Evolutionary conservation across 2,329 filamentous ascomycete species (phyloP).

Genomic region (Cryphonectria parasitica): DNA sequence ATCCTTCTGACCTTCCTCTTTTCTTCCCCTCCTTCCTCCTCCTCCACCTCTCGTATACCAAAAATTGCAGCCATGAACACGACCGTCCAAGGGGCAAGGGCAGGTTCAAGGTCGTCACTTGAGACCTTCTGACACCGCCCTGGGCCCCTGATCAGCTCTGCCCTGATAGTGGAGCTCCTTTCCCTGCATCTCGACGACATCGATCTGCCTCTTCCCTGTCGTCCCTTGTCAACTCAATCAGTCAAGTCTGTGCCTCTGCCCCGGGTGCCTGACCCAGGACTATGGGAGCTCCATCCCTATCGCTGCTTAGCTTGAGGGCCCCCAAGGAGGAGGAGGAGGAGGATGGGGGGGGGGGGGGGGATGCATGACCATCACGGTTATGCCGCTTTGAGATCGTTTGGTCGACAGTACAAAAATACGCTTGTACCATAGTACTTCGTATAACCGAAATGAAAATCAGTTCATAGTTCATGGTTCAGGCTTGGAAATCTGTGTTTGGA

Average conservation of each 20-base stretch:
- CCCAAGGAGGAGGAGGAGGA: neutral
- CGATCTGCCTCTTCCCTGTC: slow-evolving; percentile 13
- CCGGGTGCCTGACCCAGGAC: slow-evolving; percentile 11
- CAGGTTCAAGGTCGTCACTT: neutral
- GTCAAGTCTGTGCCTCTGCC: neutral
- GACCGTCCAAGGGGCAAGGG: neutral
- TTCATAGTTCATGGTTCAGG: neutral
- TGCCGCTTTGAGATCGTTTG: slow-evolving; percentile 3
- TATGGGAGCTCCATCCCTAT: slow-evolving; percentile 7
- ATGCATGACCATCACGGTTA: slow-evolving; percentile 4
- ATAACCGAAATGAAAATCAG: neutral
- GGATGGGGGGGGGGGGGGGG: neutral
- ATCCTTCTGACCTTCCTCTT: neutral
- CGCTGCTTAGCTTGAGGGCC: neutral
- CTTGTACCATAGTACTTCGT: slow-evolving; percentile 3
- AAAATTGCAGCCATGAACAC: neutral
- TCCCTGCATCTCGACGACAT: slow-evolving; percentile 10
- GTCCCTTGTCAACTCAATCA: slow-evolving; percentile 4
- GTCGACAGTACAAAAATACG: neutral
- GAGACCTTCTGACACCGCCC: slow-evolving; percentile 19
- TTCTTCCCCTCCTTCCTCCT: neutral
- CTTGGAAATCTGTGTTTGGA: neutral
- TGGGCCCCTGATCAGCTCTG: slow-evolving; percentile 13
- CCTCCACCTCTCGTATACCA: neutral
- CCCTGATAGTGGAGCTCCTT: slow-evolving; percentile 19